These are phyloP conservation scores for Fraxinus xanthoxyloides DNA, from an alignment of 305 asterid genomes.

Conservation along the genomic window DNA sequence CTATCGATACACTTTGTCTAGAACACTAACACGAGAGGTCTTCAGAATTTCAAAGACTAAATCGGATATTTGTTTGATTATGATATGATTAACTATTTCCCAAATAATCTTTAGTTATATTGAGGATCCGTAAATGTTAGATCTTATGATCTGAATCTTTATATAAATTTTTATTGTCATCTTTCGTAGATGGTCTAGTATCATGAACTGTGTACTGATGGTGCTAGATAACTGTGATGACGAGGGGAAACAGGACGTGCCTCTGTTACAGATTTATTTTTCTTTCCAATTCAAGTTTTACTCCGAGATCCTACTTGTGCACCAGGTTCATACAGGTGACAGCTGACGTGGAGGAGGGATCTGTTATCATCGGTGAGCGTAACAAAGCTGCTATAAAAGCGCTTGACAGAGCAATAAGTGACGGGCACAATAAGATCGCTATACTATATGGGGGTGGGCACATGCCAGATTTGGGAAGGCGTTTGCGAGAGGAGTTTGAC, in stretches of 20 bases:
- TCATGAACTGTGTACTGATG: neutral
- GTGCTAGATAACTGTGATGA: neutral
- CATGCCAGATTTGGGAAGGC: slow-evolving; percentile 96
- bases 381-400: slow-evolving; percentile 84
- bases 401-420: slow-evolving; percentile 53
- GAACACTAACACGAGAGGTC: neutral
- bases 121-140: neutral
- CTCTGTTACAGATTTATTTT: neutral
- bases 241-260: neutral
- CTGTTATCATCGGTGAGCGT: slow-evolving; percentile 93
- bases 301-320: neutral
- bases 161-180: neutral
- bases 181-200: neutral
- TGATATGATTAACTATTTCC: neutral
- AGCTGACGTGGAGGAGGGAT: slow-evolving; percentile 79
- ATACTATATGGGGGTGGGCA: slow-evolving; percentile 93
- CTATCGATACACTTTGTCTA: neutral
- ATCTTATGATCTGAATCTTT: neutral
- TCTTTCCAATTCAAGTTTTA: neutral
- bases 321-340: slow-evolving; percentile 68
- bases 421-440: slow-evolving; percentile 82
- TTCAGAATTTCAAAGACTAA: neutral
- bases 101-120: neutral
- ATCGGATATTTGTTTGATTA: neutral
- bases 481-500: slow-evolving; percentile 71